Conservation (phyloP, 2,329 filamentous ascomycete genomes). For the Sphaerulina populicola region DNA sequence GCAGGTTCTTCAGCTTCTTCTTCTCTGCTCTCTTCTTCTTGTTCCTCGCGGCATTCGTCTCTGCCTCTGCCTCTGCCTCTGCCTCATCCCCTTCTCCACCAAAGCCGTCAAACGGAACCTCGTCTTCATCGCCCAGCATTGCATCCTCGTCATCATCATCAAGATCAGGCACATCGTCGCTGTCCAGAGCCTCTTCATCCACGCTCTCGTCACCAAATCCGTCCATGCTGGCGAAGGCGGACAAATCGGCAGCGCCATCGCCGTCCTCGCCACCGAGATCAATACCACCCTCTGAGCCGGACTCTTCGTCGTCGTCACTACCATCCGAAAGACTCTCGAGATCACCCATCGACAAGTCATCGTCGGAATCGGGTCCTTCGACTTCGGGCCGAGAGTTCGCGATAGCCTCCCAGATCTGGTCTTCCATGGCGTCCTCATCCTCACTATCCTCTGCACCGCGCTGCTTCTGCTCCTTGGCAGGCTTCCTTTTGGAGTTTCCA, state of each 20-base stretch:
- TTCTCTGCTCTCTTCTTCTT: conserved; percentile 53
- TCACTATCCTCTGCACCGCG: conserved; percentile 37
- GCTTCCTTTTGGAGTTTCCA: conserved; percentile 47
- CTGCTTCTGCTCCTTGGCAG: conserved; percentile 50
- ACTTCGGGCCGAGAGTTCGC: conserved; percentile 72
- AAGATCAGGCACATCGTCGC: conserved; percentile 46
- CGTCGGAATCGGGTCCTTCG: conserved; percentile 54
- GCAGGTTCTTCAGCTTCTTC: conserved; percentile 79
- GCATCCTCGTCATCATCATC: conserved; percentile 38
- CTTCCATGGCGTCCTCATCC: conserved; percentile 40
- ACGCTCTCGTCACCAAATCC: conserved; percentile 30
- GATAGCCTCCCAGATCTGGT: conserved; percentile 86
- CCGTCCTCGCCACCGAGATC: conserved; percentile 37
- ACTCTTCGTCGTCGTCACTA: conserved; percentile 35
- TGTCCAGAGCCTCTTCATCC: conserved; percentile 47
- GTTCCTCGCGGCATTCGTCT: conserved; percentile 36
- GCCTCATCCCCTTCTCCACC: conserved; percentile 50
- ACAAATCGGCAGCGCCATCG: conserved; percentile 33
- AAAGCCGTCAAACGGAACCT: conserved; percentile 47
- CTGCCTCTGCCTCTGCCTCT: conserved; percentile 38
- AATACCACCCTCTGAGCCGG: conserved; percentile 40
- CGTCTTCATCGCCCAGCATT: conserved; percentile 40
- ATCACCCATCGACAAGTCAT: conserved; percentile 48
- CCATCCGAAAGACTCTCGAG: conserved; percentile 33
- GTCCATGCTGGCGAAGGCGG: conserved; percentile 34